These are phyloP conservation scores for Verticillium klebahnii DNA, from an alignment of 2,329 filamentous ascomycete species.

Conservation along the genomic window DNA sequence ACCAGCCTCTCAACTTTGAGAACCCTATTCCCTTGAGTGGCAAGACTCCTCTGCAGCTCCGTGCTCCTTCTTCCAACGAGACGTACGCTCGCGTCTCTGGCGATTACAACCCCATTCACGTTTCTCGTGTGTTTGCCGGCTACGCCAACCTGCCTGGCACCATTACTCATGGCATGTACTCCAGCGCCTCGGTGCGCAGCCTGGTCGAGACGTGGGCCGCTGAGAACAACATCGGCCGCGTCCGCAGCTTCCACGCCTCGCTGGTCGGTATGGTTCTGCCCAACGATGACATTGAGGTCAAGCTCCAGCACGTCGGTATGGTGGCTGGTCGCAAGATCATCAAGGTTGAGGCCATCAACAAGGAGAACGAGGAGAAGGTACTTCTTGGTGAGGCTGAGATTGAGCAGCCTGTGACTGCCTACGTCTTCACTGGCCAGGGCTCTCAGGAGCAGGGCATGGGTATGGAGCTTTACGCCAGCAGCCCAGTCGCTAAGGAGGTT, in stretches of 20 bases:
- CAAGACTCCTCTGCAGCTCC: conserved; percentile 81
- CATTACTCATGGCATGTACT: conserved; percentile 99
- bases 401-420: conserved; percentile 93
- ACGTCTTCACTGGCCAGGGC: conserved; percentile 97
- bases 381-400: conserved; percentile 93
- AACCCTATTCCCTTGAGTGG: conserved; percentile 94
- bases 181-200: conserved; percentile 91
- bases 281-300: conserved; percentile 92
- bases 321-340: conserved; percentile 98
- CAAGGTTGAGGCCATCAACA: conserved; percentile 95
- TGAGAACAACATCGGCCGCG: conserved; percentile 96
- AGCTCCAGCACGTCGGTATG: conserved; percentile 96
- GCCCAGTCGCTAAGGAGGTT: conserved; percentile 89
- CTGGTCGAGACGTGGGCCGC: conserved; percentile 98
- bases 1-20: conserved; percentile 95
- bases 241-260: conserved; percentile 94
- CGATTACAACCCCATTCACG: conserved; percentile 98
- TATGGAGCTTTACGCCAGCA: conserved; percentile 96
- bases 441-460: conserved; percentile 99
- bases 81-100: conserved; percentile 96
- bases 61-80: conserved; percentile 93
- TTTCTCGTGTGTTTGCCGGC: conserved; percentile 91
- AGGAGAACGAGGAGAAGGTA: conserved; percentile 95
- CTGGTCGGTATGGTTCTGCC: conserved; percentile 98
- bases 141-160: conserved; percentile 95